Base-by-base conservation (phyloP, 2,329 filamentous ascomycete species). In the Mariannaea sp. region DNA sequence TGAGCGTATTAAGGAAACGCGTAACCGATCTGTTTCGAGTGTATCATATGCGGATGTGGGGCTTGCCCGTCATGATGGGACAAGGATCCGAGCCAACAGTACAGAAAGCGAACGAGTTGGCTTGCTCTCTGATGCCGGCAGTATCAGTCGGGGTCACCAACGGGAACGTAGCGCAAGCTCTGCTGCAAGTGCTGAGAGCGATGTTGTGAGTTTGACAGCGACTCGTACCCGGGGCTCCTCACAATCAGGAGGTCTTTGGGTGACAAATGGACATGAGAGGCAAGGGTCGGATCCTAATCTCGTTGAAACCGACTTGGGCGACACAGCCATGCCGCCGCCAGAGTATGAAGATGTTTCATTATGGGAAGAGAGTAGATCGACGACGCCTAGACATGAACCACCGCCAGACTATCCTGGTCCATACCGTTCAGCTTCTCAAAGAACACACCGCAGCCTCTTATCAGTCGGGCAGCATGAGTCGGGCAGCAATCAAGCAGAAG, bases 21-120 rank as follows among this genome's bases (percentile, higher is more conserved):
- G 89, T 14, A 82, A 88, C 51, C 80, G 87, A 20, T 80, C 87
- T 13, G 85, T 91, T 3, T 89, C 87, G 38, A 87, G 85, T 50
- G 90, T 94, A 14, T 85, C 85, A 36, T 94, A 94, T 63, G 87
- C 82, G 8, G 87, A 90, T 35, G 71, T 94, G 4, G 90, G 90
- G 27, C 82, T 92, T 12, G 89, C 88, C 1, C 79, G 87, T 38
- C 88, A 89, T 64, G 90, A 94, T 63, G 90, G 90, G 43, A 90
- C 88, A 1, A 78, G 90, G 39, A 73, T 94, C 22, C 81, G 90
- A 24, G 87, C 87, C 29, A 88, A 86, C 65, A 92, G 87, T 57
- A 80, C 78, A 14, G 89, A 92, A 61, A 90, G 86, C 64, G 88
- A 93, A 67, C 77, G 84, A 24, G 76, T 86, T 36, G 88, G 88